These are phyloP conservation scores for Dictyostelium discoideum DNA, from an alignment of 78 protist genomes.

Conservation along the genomic window DNA sequence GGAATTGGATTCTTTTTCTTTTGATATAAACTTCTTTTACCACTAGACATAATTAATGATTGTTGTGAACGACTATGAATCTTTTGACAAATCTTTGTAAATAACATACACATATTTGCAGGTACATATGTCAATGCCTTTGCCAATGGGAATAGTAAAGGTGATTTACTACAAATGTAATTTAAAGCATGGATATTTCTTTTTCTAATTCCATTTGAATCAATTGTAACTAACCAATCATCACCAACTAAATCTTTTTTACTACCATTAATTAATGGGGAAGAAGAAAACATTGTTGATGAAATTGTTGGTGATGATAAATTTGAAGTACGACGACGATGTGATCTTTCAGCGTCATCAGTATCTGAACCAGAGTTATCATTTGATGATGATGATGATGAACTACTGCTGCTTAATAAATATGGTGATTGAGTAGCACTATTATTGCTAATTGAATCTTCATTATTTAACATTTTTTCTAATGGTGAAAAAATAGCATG, in stretches of 20 bases:
- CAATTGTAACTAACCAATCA: slow-evolving; percentile 68
- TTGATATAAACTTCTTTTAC: slow-evolving; percentile 10
- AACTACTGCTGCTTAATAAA: not conserved
- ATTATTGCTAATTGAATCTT: not conserved
- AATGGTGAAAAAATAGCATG: slow-evolving; percentile 39
- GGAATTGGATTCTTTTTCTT: slow-evolving; percentile 1
- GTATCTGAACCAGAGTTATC: not conserved
- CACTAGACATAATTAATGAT: not conserved
- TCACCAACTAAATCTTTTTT: slow-evolving; percentile 27
- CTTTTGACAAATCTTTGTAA: not conserved
- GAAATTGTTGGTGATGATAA: not conserved
- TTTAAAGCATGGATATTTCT: slow-evolving; percentile 32
- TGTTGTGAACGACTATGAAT: slow-evolving; percentile 20
- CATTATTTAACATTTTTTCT: not conserved
- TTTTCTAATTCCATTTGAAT: slow-evolving; percentile 34
- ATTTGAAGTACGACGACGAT: not conserved
- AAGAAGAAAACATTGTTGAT: not conserved
- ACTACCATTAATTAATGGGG: not conserved
- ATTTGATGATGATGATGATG: not conserved
- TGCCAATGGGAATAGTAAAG: slow-evolving; percentile 34
- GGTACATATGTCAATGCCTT: not conserved
- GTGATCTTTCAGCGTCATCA: not conserved
- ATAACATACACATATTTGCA: not conserved
- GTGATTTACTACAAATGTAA: slow-evolving; percentile 4
- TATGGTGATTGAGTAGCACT: not conserved